Evolutionary conservation across 257 asterid genomes (phyloP), one percentile per base, ranked within the genome.

Genomic region (Ligustrum vulgare): DNA sequence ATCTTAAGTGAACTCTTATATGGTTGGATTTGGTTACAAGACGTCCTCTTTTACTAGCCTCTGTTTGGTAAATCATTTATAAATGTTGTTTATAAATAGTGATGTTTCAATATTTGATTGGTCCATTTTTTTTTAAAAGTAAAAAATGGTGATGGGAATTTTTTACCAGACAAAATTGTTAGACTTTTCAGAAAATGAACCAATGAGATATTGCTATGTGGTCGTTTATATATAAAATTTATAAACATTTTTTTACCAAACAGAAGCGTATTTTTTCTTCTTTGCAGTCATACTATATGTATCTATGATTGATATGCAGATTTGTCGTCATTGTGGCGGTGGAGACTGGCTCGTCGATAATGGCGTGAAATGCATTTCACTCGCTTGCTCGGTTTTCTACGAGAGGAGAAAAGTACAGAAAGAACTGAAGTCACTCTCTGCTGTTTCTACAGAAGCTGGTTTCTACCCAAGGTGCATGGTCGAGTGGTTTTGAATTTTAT

Each of bases 311-410:
- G 0, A 3, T 16, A 9, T 70, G 85, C 88, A 94, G 99, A 92
- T 94, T 77, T 94, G 99, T 77, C 87, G 95, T 75, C 91, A 92
- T 58, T 94, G 99, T 80, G 98, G 99, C 72, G 99, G 99, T 65
- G 99, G 96, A 3, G 99, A 92, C 79, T 92, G 99, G 98, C 62
- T 77, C 10, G 15, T 92, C 35, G 97, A 91, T 75, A 91, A 89
- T 28, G 98, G 99, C 28, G 95, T 89, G 78, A 92, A 92, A 83
- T 94, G 99, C 90, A 85, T 68, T 20, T 92, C 98, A 28, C 91
- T 94, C 6, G 91, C 97, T 0, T 94, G 99, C 82, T 85, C 98
- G 4, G 87, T 94, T 80, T 94, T 92, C 80, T 92, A 88, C 0
- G 96, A 94, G 85, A 86, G 99, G 81, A 83, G 87, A 82, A 94